A percentile compares a stretch with the other conserved stretches of the same genome.
These are phyloP conservation scores for Epicoccum nigrum DNA, from an alignment of 2,329 filamentous ascomycete species.

Conservation along the genomic window DNA sequence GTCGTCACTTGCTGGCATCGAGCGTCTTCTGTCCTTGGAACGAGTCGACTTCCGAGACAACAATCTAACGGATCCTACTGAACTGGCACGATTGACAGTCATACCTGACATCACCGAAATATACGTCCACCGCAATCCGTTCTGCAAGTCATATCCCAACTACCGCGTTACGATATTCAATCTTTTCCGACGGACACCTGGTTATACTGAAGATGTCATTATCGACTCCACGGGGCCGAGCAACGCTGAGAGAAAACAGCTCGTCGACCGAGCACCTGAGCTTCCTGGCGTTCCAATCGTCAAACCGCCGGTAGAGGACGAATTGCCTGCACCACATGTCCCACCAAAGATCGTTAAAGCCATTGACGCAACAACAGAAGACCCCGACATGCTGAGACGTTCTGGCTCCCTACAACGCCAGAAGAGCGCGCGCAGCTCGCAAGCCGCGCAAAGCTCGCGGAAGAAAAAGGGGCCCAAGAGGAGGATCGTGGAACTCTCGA, in stretches of 20 bases:
- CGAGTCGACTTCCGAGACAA: slow-evolving; percentile 92
- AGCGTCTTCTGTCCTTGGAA: slow-evolving; percentile 86
- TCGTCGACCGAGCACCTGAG: slow-evolving; percentile 81
- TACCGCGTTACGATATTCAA: slow-evolving; percentile 95
- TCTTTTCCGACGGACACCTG: slow-evolving; percentile 86
- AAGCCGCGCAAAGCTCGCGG: slow-evolving; percentile 55
- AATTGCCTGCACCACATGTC: slow-evolving; percentile 58
- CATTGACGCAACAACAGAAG: slow-evolving; percentile 28
- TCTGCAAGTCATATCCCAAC: slow-evolving; percentile 82
- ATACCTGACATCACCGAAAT: slow-evolving; percentile 92
- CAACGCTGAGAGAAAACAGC: slow-evolving; percentile 82
- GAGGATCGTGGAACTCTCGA: slow-evolving; percentile 64
- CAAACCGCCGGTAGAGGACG: slow-evolving; percentile 69
- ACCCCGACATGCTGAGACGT: slow-evolving; percentile 27
- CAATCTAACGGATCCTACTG: slow-evolving; percentile 84
- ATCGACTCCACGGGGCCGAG: slow-evolving; percentile 84
- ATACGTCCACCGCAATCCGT: slow-evolving; percentile 91
- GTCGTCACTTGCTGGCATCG: slow-evolving; percentile 84
- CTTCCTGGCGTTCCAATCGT: slow-evolving; percentile 78
- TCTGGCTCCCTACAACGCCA: slow-evolving; percentile 42
- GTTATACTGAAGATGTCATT: slow-evolving; percentile 86
- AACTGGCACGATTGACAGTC: slow-evolving; percentile 85
- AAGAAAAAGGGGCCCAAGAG: slow-evolving; percentile 65
- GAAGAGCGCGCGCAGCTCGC: slow-evolving; percentile 42
- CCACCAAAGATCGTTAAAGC: slow-evolving; percentile 63